Evolutionary conservation across 2,329 filamentous ascomycete genomes (phyloP).

Genomic region (Colletotrichum somersetense): DNA sequence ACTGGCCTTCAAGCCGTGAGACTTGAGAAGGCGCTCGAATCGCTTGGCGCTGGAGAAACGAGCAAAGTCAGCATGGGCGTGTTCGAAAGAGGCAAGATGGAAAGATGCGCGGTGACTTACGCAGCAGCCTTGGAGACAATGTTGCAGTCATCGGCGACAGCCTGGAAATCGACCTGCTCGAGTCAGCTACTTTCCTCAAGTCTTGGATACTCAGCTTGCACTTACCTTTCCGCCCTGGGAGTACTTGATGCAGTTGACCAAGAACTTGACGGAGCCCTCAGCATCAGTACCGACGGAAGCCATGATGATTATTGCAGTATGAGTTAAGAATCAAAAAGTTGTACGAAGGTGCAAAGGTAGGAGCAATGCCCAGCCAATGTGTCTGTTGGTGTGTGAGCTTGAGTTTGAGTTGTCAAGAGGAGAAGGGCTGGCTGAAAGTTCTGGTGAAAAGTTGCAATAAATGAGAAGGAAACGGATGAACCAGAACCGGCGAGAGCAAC

Average conservation of each 20-base stretch:
- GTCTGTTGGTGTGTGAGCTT: neutral
- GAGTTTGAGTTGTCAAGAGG: neutral
- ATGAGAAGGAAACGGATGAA: neutral
- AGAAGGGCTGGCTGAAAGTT: neutral
- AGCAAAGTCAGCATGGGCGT: neutral
- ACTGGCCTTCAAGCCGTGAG: conserved; percentile 59
- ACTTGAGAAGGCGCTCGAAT: conserved; percentile 75
- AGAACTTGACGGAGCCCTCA: conserved; percentile 72
- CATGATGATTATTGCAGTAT: conserved; percentile 31
- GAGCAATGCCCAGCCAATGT: neutral
- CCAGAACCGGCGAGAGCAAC: neutral
- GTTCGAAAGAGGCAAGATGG: neutral
- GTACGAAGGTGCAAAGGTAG: neutral
- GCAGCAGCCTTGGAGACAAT: conserved; percentile 77
- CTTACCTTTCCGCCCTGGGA: conserved; percentile 71
- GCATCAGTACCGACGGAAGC: conserved; percentile 52
- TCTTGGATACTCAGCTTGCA: conserved; percentile 5
- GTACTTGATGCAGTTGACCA: conserved; percentile 74
- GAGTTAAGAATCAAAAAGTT: neutral
- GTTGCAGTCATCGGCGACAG: conserved; percentile 72
- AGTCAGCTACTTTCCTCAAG: conserved; percentile 39
- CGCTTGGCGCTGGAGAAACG: conserved; percentile 68
- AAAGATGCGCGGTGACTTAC: conserved; percentile 61
- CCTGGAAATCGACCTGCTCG: conserved; percentile 71
- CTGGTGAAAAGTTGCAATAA: neutral